Conservation (phyloP, 768 basidiomycete species). For the Butyriboletus loyo region DNA sequence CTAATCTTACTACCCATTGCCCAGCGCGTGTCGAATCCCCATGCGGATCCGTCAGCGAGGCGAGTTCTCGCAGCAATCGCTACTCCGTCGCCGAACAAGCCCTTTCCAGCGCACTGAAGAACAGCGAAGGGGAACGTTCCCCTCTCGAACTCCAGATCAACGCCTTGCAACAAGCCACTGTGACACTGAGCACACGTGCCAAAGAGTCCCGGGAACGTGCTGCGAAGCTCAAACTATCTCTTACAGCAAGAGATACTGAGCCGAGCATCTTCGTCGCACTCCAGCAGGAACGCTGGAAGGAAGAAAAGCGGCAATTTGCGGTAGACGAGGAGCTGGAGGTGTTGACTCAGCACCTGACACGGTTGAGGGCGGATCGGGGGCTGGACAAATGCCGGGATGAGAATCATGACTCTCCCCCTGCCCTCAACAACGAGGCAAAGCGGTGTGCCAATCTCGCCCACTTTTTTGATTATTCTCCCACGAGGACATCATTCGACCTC, state of each 20-base stretch:
- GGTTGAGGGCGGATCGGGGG: conserved; percentile 28
- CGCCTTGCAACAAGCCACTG: conserved; percentile 43
- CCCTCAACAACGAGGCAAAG: conserved; percentile 25
- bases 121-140: conserved; percentile 34
- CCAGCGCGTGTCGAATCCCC: conserved; percentile 13
- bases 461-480: conserved; percentile 38
- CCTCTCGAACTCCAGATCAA: conserved; percentile 47
- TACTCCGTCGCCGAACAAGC: conserved; percentile 45
- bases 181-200: conserved; percentile 42
- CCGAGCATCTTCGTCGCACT: conserved; percentile 36
- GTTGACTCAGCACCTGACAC: conserved; percentile 36
- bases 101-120: conserved; percentile 35
- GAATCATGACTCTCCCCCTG: conserved; percentile 14
- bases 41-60: conserved; percentile 29
- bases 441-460: conserved; percentile 36
- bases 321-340: conserved; percentile 37
- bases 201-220: conserved; percentile 43
- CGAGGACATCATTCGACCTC: conserved; percentile 31
- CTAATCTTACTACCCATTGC: conserved; percentile 10
- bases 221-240: conserved; percentile 37
- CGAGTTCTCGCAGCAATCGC: conserved; percentile 35
- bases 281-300: conserved; percentile 49
- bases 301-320: conserved; percentile 42
- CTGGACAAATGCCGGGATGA: conserved; percentile 12
- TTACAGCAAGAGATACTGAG: conserved; percentile 39